Percentiles rank a stretch among this genome's conserved stretches.
phyloP scores from a whole-genome alignment of 345 rosid species.

The Atalantia buxifolia region DNA sequence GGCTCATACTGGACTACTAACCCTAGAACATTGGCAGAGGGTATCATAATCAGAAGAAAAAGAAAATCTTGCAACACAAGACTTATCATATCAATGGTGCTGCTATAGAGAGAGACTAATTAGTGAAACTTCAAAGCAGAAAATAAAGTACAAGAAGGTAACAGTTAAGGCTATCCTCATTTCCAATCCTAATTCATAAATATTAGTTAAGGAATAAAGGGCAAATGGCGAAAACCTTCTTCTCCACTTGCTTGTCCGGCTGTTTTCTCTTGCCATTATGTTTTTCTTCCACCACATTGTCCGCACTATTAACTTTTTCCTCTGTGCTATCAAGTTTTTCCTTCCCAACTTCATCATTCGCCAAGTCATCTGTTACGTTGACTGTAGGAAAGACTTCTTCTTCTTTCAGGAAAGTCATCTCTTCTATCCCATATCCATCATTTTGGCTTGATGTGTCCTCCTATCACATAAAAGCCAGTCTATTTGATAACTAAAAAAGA shows the following conservation, averaged over 20 bases:
- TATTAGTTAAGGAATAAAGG: slow-evolving; percentile 2
- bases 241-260: slow-evolving; percentile 50
- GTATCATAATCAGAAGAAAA: neutral
- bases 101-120: neutral
- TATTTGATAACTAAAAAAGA: neutral
- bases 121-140: slow-evolving; percentile 3
- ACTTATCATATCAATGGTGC: neutral
- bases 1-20: neutral
- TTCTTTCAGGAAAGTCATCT: slow-evolving; percentile 79
- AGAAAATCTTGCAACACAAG: neutral
- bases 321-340: slow-evolving; percentile 41
- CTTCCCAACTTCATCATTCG: slow-evolving; percentile 23
- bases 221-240: slow-evolving; percentile 48
- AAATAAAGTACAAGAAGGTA: slow-evolving; percentile 7
- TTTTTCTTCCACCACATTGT: slow-evolving; percentile 38
- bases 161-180: neutral
- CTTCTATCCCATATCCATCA: slow-evolving; percentile 59
- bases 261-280: slow-evolving; percentile 62
- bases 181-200: neutral
- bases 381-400: slow-evolving; percentile 65
- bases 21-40: neutral
- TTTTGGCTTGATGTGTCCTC: slow-evolving; percentile 32
- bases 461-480: slow-evolving; percentile 27
- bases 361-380: slow-evolving; percentile 36
- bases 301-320: slow-evolving; percentile 41